phyloP scores from a whole-genome alignment of 108 stramenopile species.

The Schizochytrium sp. region DNA sequence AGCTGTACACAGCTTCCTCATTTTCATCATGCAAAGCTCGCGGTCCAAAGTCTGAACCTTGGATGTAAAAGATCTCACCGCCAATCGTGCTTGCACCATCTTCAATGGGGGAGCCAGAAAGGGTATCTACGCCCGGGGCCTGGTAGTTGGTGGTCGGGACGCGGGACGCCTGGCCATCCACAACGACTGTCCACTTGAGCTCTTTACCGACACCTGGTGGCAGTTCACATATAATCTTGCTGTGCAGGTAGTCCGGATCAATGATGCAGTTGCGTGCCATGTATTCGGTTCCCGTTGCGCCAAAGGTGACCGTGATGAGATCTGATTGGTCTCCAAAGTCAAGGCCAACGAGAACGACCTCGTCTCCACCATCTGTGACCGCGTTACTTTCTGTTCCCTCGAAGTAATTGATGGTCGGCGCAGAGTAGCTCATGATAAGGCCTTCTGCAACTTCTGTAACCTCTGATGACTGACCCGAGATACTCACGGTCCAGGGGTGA shows the following conservation, averaged over 20 bases:
- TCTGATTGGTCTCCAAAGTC: neutral
- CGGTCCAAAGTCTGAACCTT: neutral
- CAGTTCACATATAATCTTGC: neutral
- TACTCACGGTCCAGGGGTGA: neutral
- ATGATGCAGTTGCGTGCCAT: neutral
- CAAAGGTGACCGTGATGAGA: neutral
- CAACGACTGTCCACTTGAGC: conserved; percentile 19
- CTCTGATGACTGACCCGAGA: neutral
- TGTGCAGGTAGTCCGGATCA: neutral
- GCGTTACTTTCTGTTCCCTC: neutral
- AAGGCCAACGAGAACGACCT: neutral
- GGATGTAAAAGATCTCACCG: neutral
- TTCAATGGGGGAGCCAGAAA: neutral
- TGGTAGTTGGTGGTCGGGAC: conserved; percentile 1
- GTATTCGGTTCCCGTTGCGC: neutral
- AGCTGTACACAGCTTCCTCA: neutral
- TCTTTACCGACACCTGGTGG: conserved; percentile 16
- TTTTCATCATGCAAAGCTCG: neutral
- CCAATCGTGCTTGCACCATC: neutral
- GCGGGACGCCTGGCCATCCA: conserved; percentile 18
- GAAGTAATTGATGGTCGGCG: neutral
- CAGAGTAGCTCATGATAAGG: neutral
- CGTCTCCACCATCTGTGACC: neutral
- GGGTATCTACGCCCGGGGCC: neutral
- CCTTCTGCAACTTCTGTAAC: neutral